Evolutionary conservation across 2,329 filamentous ascomycete genomes (phyloP).

Genomic region (Bisporella sp.): DNA sequence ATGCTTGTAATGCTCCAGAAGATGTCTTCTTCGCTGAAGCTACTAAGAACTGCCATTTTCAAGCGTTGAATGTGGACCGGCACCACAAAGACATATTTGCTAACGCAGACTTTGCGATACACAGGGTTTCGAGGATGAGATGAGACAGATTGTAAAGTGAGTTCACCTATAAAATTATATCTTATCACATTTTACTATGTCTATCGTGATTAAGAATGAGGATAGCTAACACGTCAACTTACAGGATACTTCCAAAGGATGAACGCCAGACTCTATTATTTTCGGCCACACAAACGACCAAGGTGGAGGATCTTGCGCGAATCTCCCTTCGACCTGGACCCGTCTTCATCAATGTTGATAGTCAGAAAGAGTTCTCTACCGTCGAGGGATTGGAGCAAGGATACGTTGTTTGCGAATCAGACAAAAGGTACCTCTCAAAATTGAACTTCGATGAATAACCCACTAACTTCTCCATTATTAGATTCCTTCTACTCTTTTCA

Average conservation of each 20-base stretch:
- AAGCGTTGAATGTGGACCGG: too few relatives aligned
- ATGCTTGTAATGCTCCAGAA: too few relatives aligned
- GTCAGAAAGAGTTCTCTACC: conserved; percentile 81
- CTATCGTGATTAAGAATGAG: too few relatives aligned
- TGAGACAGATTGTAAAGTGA: conserved; percentile 82
- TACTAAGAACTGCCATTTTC: too few relatives aligned
- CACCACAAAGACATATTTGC: too few relatives aligned
- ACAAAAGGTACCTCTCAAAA: conserved; percentile 52
- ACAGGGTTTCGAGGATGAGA: conserved; percentile 86
- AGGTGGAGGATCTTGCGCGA: conserved; percentile 92
- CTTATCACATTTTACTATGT: too few relatives aligned
- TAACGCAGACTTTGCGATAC: too few relatives aligned
- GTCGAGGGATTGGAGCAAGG: conserved; percentile 93
- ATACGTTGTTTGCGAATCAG: conserved; percentile 87
- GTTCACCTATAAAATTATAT: too few relatives aligned
- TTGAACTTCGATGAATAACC: too few relatives aligned
- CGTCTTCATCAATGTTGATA: conserved; percentile 94
- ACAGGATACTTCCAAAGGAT: conserved; percentile 69
- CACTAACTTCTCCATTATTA: neutral
- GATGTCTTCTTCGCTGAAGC: too few relatives aligned
- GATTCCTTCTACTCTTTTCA: conserved; percentile 83
- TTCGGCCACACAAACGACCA: conserved; percentile 95
- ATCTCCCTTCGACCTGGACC: conserved; percentile 89
- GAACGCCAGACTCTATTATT: conserved; percentile 96
- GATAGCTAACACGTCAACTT: too few relatives aligned